Conservation (phyloP, 78 protist species). For the Planoprotostelium fungivorum region DNA sequence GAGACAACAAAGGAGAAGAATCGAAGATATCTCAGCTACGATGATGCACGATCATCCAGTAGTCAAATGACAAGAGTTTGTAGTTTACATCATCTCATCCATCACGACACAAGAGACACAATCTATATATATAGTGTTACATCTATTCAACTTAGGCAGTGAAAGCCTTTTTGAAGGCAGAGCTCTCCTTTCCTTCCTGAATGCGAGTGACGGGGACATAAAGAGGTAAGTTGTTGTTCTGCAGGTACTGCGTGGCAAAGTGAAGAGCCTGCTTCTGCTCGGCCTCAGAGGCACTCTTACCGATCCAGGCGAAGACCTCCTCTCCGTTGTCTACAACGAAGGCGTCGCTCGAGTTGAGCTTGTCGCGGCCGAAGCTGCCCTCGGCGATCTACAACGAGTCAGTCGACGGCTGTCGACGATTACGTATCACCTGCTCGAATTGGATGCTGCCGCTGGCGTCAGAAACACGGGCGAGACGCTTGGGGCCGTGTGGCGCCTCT, state of each 20-base stretch:
- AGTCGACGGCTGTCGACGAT: too few species aligned
- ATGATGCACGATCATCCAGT: too few species aligned
- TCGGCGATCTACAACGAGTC: conserved; percentile 29
- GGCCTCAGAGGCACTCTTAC: conserved; percentile 1
- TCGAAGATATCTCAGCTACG: too few species aligned
- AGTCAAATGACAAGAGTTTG: too few species aligned
- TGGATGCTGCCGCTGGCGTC: too few species aligned
- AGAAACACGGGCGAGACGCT: conserved; percentile 5
- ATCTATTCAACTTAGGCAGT: too few species aligned
- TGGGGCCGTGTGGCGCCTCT: conserved; percentile 4
- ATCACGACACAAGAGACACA: too few species aligned
- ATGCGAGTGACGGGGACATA: conserved; percentile 35
- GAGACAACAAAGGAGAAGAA: too few species aligned
- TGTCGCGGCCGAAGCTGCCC: conserved; percentile 8
- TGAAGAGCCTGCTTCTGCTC: conserved; percentile 19
- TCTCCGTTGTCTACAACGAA: conserved; percentile 38
- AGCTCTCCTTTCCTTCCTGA: conserved; percentile 24
- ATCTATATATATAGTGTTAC: too few species aligned
- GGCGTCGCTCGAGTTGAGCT: conserved; percentile 28
- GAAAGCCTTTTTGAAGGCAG: not conserved
- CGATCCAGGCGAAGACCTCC: conserved; percentile 48
- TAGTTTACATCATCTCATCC: too few species aligned
- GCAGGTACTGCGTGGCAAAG: conserved; percentile 31
- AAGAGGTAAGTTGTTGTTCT: not conserved
- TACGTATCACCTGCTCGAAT: too few species aligned